Evolutionary conservation across 2,329 filamentous ascomycete genomes (phyloP), one percentile per base, ranked within the genome.

Genomic region (Aureobasidium pullulans): DNA sequence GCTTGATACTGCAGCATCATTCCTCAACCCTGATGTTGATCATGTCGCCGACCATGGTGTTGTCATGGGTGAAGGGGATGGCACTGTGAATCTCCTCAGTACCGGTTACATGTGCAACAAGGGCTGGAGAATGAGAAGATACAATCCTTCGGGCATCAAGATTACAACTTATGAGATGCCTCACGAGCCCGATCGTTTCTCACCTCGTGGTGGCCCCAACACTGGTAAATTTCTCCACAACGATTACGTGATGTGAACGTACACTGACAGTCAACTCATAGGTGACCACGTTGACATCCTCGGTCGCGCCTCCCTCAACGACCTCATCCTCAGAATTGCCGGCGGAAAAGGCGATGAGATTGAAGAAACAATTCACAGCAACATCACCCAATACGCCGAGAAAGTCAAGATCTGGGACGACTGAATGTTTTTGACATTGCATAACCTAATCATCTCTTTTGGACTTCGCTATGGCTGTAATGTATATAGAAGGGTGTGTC

Each of bases 281-380:
- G 92, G 91, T 13, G 94, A 99, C 70, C 94, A 99, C 69, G 94
- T 99, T 53, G 94, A 99, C 70, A 99, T 99, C 61, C 79, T 99
- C 2, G 94, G 94, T 1, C 80, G 94, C 32, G 86, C 91, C 65
- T 90, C 85, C 34, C 79, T 99, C 29, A 99, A 99, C 68, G 94
- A 99, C 72, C 76, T 97, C 52, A 87, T 99, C 49, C 74, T 99
- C 61, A 81, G 86, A 56, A 87, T 99, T 9, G 94, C 90, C 0
- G 91, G 90, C 0, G 94, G 94, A 0, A 85, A 84, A 66, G 94
- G 94, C 4, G 82, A 92, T 61, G 79, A 84, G 31, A 93, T 99
- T 64, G 78, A 87, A 50, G 84, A 95, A 62, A 84, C 82, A 48
- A 84, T 96, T 23, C 81, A 89, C 57, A 96, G 90, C 64, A 87